Evolutionary conservation across 495 filamentous ascomycete genomes (phyloP).

Genomic region (Hyaloscypha hepaticicola): DNA sequence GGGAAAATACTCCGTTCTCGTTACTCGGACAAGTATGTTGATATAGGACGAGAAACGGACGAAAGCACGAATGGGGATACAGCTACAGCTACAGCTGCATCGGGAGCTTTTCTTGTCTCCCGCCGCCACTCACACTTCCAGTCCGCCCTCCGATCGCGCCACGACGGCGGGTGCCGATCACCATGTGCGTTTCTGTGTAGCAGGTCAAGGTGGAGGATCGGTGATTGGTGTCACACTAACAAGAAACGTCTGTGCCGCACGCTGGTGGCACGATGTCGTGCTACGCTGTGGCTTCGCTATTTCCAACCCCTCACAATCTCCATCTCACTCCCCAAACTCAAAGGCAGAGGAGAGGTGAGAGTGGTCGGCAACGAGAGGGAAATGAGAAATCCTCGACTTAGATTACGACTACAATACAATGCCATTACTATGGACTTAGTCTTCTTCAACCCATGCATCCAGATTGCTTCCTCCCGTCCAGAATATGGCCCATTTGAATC

Average conservation of each 20-base stretch:
- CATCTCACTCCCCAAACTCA: too few species aligned
- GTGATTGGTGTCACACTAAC: not conserved
- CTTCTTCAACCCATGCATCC: not conserved
- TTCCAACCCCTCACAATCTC: too few species aligned
- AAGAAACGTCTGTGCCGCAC: not conserved
- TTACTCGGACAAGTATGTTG: too few species aligned
- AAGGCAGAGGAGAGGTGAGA: not conserved
- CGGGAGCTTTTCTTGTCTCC: not conserved
- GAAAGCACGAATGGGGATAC: not conserved
- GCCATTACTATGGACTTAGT: constrained; percentile 1
- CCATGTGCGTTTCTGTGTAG: too few species aligned
- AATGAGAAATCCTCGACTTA: not conserved
- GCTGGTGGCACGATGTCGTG: not conserved
- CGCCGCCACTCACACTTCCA: not conserved
- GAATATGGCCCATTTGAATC: not conserved
- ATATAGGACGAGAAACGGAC: too few species aligned
- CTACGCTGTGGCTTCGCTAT: not conserved
- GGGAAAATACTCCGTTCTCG: too few species aligned
- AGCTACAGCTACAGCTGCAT: not conserved
- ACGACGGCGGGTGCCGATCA: not conserved
- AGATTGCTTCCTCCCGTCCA: not conserved
- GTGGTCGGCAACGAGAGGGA: not conserved
- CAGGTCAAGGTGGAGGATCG: not conserved
- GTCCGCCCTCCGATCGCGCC: not conserved
- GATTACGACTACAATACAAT: constrained; percentile 2